Percentiles rank a stretch among this genome's conserved stretches.
These are phyloP conservation scores for Leptographium flavum DNA, from an alignment of 2,329 filamentous ascomycete species.

Conservation along the genomic window DNA sequence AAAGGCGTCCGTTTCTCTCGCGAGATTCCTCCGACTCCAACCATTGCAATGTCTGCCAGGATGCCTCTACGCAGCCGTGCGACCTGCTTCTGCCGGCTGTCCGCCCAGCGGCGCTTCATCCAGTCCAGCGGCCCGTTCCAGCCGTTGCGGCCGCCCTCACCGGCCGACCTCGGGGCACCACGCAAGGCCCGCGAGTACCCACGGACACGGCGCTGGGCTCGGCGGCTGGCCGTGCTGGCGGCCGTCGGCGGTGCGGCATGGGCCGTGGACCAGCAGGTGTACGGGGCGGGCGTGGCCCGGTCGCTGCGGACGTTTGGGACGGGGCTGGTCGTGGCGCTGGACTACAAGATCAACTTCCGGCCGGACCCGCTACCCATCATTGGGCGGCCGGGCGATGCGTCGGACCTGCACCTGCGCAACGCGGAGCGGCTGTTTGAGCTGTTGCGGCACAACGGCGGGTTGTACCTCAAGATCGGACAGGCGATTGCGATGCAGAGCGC, in stretches of 20 bases:
- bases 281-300: constrained; percentile 65
- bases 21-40: too few relatives aligned
- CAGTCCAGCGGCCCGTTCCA: constrained; percentile 32
- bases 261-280: constrained; percentile 56
- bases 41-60: too few relatives aligned
- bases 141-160: constrained; percentile 62
- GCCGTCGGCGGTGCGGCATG: constrained; percentile 48
- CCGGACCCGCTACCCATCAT: constrained; percentile 47
- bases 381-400: constrained; percentile 42
- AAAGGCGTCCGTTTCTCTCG: too few relatives aligned
- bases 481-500: constrained; percentile 98
- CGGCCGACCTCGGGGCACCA: constrained; percentile 62
- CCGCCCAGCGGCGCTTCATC: not conserved
- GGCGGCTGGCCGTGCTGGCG: constrained; percentile 52
- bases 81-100: not conserved
- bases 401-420: constrained; percentile 68
- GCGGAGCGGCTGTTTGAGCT: constrained; percentile 73
- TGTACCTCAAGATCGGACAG: constrained; percentile 97
- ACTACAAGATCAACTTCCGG: constrained; percentile 96
- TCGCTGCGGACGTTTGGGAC: constrained; percentile 69
- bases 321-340: constrained; percentile 67
- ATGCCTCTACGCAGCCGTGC: not conserved
- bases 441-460: constrained; percentile 71
- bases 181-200: constrained; percentile 56
- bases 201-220: constrained; percentile 60